Evolutionary conservation across 2,329 filamentous ascomycete species (phyloP).

Genomic region (Epicoccum sorghinum): DNA sequence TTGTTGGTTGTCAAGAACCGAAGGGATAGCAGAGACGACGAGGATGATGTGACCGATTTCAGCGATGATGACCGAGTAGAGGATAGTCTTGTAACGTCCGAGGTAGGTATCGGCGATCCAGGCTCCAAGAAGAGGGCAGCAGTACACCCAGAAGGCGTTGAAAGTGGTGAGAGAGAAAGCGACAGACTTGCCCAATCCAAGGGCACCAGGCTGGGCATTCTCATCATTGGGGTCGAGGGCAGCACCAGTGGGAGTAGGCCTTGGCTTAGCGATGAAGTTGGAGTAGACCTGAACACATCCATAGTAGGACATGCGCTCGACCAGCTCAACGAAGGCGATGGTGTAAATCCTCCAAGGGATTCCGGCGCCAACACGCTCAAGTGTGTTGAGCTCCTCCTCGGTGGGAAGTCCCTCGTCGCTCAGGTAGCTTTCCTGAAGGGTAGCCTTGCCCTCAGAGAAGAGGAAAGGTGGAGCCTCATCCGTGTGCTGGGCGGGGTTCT

Average conservation of each 20-base stretch:
- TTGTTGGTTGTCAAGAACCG: slow-evolving; percentile 55
- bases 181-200: slow-evolving; percentile 62
- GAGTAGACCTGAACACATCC: slow-evolving; percentile 45
- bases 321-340: slow-evolving; percentile 47
- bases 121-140: slow-evolving; percentile 65
- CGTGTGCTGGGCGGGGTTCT: slow-evolving; percentile 33
- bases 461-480: slow-evolving; percentile 38
- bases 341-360: slow-evolving; percentile 44
- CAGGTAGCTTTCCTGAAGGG: slow-evolving; percentile 42
- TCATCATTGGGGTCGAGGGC: slow-evolving; percentile 33
- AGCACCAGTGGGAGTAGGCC: slow-evolving; percentile 38
- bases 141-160: slow-evolving; percentile 63
- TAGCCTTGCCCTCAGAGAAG: slow-evolving; percentile 46
- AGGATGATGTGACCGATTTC: slow-evolving; percentile 63
- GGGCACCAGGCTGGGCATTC: slow-evolving; percentile 54
- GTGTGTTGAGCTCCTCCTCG: slow-evolving; percentile 43
- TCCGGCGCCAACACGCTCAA: slow-evolving; percentile 42
- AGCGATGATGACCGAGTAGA: slow-evolving; percentile 64
- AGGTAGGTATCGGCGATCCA: slow-evolving; percentile 66
- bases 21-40: slow-evolving; percentile 61
- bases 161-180: slow-evolving; percentile 59
- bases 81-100: slow-evolving; percentile 66
- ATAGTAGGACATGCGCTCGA: slow-evolving; percentile 50
- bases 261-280: slow-evolving; percentile 46
- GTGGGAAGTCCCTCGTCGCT: slow-evolving; percentile 39